These are phyloP conservation scores for Emergomyces pasteurianus DNA, from an alignment of 2,329 filamentous ascomycete genomes.

Conservation along the genomic window DNA sequence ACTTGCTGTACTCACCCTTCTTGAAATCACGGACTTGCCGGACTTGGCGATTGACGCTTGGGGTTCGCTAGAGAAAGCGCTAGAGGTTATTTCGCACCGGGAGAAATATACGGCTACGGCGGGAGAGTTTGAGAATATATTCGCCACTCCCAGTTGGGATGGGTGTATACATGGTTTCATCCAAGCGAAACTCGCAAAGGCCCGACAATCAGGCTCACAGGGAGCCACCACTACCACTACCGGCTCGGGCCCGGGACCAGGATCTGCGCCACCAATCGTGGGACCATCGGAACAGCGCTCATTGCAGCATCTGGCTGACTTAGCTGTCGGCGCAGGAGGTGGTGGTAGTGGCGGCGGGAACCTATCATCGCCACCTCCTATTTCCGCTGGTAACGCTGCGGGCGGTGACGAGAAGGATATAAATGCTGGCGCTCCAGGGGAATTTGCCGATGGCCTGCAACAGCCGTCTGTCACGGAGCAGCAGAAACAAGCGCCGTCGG, in stretches of 20 bases:
- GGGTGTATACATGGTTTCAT: constrained; percentile 29
- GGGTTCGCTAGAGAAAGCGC: constrained; percentile 38
- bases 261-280: constrained; percentile 22
- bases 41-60: constrained; percentile 28
- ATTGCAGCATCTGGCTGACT: constrained; percentile 32
- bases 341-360: constrained; percentile 21
- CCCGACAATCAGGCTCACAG: constrained; percentile 20
- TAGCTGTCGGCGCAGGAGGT: constrained; percentile 33
- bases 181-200: constrained; percentile 25
- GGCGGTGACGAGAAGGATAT: constrained; percentile 7
- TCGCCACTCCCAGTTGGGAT: constrained; percentile 30
- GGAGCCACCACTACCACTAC: constrained; percentile 6
- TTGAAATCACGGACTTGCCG: constrained; percentile 31
- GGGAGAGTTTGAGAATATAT: constrained; percentile 28
- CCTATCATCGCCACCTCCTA: constrained; percentile 4
- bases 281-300: constrained; percentile 34
- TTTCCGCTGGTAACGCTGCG: constrained; percentile 2
- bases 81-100: constrained; percentile 37
- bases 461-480: not conserved
- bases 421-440: not conserved
- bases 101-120: constrained; percentile 20
- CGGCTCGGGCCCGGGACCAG: constrained; percentile 3
- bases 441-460: not conserved
- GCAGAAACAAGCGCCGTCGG: not conserved
- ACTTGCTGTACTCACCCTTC: constrained; percentile 30